A percentile compares a stretch with the other conserved stretches of the same genome.
Evolutionary conservation across 1,284 basidiomycete genomes (phyloP).

Genomic region (Gymnopus androsaceus): DNA sequence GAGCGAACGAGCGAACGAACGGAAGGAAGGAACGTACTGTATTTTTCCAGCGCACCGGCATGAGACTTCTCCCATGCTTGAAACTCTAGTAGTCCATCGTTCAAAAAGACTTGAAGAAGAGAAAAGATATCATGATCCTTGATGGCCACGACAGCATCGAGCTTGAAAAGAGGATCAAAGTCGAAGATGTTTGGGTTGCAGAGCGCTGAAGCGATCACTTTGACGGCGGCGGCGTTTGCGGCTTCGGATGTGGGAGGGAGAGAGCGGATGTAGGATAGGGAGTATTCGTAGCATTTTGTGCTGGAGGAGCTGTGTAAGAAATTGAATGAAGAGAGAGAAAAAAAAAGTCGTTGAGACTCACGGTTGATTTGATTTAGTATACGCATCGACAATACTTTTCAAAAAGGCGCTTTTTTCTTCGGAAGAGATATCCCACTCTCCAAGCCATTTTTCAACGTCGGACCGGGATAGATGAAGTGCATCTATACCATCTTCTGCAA

Average conservation of each 20-base stretch:
- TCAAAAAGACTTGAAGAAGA: constrained; percentile 74
- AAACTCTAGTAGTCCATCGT: constrained; percentile 66
- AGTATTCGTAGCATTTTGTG: constrained; percentile 63
- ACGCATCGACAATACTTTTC: constrained; percentile 64
- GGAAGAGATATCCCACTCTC: constrained; percentile 73
- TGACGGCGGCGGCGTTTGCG: constrained; percentile 56
- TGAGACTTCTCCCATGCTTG: constrained; percentile 63
- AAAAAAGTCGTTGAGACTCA: constrained; percentile 38
- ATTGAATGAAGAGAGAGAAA: not conserved
- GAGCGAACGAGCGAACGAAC: not conserved
- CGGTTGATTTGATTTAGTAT: constrained; percentile 59
- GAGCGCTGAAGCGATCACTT: constrained; percentile 67
- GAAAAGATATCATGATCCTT: constrained; percentile 69
- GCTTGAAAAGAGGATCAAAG: constrained; percentile 79
- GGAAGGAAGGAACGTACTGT: constrained; percentile 49
- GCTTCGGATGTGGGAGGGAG: constrained; percentile 54
- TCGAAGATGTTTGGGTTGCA: constrained; percentile 74
- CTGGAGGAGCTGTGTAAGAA: no score
- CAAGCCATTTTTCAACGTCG: constrained; percentile 73
- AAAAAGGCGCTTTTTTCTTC: constrained; percentile 75
- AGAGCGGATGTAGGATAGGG: constrained; percentile 60
- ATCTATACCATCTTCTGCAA: constrained; percentile 69
- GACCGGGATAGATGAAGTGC: constrained; percentile 63
- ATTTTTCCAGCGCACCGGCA: constrained; percentile 52
- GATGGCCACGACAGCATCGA: constrained; percentile 70